These are phyloP conservation scores for Aurifilum marmelostoma DNA, from an alignment of 2,329 filamentous ascomycete genomes.

Conservation along the genomic window DNA sequence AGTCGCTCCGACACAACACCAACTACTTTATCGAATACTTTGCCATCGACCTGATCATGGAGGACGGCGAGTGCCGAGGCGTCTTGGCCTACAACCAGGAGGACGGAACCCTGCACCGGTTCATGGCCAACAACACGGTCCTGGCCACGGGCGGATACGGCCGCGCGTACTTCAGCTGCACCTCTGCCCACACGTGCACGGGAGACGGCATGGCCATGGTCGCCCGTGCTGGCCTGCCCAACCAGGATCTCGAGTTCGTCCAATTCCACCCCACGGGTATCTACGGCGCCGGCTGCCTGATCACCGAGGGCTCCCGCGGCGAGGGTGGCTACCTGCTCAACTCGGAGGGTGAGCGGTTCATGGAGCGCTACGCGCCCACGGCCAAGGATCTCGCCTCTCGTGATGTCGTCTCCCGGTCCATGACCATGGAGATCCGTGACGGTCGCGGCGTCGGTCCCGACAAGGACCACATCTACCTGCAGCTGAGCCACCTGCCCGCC, in stretches of 20 bases:
- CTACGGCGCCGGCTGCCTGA: slow-evolving; percentile 96
- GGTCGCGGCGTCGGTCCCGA: slow-evolving; percentile 95
- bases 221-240: slow-evolving; percentile 92
- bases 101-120: slow-evolving; percentile 95
- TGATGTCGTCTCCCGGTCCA: slow-evolving; percentile 95
- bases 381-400: slow-evolving; percentile 96
- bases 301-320: slow-evolving; percentile 96
- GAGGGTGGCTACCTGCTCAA: slow-evolving; percentile 98
- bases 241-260: slow-evolving; percentile 99
- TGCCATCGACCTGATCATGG: slow-evolving; percentile 95
- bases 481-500: slow-evolving; percentile 91
- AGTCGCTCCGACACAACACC: slow-evolving; percentile 95
- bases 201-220: slow-evolving; percentile 99
- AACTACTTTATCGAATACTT: slow-evolving; percentile 99
- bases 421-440: slow-evolving; percentile 98
- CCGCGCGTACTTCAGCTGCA: slow-evolving; percentile 97
- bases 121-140: slow-evolving; percentile 95
- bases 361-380: slow-evolving; percentile 97
- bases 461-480: slow-evolving; percentile 98
- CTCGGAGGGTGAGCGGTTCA: slow-evolving; percentile 97
- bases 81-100: slow-evolving; percentile 98
- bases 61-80: slow-evolving; percentile 94
- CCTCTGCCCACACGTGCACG: slow-evolving; percentile 96
- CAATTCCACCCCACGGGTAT: slow-evolving; percentile 99
- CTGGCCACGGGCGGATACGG: slow-evolving; percentile 97